Conservation (phyloP, 192 early-diverging fungal genomes). For the Piromyces sp. region DNA sequence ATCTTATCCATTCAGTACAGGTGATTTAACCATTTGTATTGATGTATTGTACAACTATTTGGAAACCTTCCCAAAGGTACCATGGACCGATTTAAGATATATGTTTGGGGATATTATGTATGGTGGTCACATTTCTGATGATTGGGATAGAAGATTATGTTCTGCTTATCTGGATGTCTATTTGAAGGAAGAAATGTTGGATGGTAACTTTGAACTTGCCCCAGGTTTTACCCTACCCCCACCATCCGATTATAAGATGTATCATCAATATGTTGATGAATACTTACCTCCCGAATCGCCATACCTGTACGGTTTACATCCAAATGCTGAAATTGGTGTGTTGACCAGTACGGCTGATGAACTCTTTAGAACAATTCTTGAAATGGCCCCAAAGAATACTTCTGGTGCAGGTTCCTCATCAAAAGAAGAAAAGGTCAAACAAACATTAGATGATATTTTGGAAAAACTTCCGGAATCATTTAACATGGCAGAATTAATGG, state of each 20-base stretch:
- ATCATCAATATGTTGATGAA: slow-evolving; percentile 47
- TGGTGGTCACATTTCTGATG: slow-evolving; percentile 51
- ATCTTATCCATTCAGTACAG: slow-evolving; percentile 43
- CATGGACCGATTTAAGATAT: slow-evolving; percentile 45
- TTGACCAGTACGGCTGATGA: slow-evolving; percentile 42
- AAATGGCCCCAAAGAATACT: slow-evolving; percentile 45
- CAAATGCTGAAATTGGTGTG: slow-evolving; percentile 50
- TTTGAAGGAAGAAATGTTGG: slow-evolving; percentile 39
- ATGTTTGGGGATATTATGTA: slow-evolving; percentile 56
- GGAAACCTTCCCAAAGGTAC: slow-evolving; percentile 41
- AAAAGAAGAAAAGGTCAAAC: slow-evolving; percentile 46
- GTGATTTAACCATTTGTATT: slow-evolving; percentile 38
- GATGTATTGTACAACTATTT: slow-evolving; percentile 39
- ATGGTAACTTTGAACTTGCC: slow-evolving; percentile 41
- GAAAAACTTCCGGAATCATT: slow-evolving; percentile 32
- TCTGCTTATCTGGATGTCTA: slow-evolving; percentile 43
- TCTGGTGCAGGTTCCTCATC: slow-evolving; percentile 29
- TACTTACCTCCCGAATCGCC: slow-evolving; percentile 40
- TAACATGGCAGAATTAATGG: slow-evolving; percentile 42
- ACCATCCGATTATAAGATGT: slow-evolving; percentile 43
- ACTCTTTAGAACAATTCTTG: slow-evolving; percentile 46
- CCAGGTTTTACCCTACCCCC: slow-evolving; percentile 36
- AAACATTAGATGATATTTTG: slow-evolving; percentile 38
- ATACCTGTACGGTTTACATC: slow-evolving; percentile 43
- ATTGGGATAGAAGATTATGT: slow-evolving; percentile 41